phyloP scores from a whole-genome alignment of 257 asterid species.

The Schizonepeta tenuifolia region DNA sequence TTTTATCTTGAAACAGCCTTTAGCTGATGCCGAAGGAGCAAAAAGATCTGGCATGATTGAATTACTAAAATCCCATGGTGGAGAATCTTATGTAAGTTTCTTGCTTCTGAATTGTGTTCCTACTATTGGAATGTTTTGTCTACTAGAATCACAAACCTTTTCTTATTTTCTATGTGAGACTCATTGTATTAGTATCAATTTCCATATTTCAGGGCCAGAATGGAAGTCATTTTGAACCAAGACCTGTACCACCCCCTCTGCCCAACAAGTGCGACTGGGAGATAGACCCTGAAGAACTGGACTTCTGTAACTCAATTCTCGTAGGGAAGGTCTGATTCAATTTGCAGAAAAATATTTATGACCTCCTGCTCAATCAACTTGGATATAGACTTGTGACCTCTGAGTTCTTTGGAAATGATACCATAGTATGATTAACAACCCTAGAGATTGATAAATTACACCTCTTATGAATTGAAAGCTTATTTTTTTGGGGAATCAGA shows the following conservation, averaged over 20 bases:
- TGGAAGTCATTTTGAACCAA: constrained; percentile 99
- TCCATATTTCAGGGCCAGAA: constrained; percentile 80
- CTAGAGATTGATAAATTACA: not conserved
- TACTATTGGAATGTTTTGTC: constrained; percentile 12
- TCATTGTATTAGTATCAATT: constrained; percentile 6
- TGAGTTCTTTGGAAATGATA: constrained; percentile 16
- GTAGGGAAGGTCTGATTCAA: constrained; percentile 81
- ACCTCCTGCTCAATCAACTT: not conserved
- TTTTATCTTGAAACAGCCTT: constrained; percentile 67
- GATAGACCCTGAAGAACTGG: constrained; percentile 90
- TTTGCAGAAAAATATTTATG: constrained; percentile 23
- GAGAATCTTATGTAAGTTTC: constrained; percentile 86
- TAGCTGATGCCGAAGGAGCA: constrained; percentile 99
- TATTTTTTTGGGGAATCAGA: not conserved
- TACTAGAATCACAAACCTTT: not conserved
- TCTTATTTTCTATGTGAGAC: constrained; percentile 1
- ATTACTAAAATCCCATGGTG: constrained; percentile 76
- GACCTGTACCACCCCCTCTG: constrained; percentile 88
- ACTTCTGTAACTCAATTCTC: constrained; percentile 70
- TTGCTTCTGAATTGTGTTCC: constrained; percentile 20
- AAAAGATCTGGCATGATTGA: constrained; percentile 71
- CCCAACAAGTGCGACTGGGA: constrained; percentile 99
- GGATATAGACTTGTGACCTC: constrained; percentile 24
- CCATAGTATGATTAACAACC: constrained; percentile 21
- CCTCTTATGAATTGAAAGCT: constrained; percentile 8